phyloP scores from a whole-genome alignment of 2,329 filamentous ascomycete genomes.

The Colletotrichum eleusines region DNA sequence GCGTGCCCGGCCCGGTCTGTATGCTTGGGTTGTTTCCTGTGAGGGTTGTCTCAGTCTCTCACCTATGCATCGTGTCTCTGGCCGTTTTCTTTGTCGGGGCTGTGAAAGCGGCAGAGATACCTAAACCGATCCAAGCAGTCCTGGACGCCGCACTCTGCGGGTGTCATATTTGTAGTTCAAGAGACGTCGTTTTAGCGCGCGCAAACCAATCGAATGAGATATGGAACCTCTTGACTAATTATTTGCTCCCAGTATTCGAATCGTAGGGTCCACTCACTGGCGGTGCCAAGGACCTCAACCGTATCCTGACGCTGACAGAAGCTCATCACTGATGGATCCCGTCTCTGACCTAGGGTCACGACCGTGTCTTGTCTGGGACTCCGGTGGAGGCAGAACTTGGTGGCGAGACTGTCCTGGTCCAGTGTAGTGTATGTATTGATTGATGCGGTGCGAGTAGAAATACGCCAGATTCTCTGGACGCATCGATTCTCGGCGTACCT shows the following conservation, averaged over 20 bases:
- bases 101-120: constrained; percentile 3
- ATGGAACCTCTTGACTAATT: too few relatives aligned
- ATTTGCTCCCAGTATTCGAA: neutral
- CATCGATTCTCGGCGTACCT: neutral
- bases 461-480: neutral
- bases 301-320: neutral
- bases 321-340: neutral
- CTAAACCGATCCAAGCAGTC: neutral
- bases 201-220: neutral
- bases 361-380: neutral
- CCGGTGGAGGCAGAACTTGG: constrained; percentile 15
- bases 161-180: neutral
- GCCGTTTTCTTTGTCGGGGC: neutral
- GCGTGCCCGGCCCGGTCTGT: constrained; percentile 19
- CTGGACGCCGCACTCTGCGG: neutral
- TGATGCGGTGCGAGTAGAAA: neutral
- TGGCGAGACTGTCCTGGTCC: too few relatives aligned
- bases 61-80: constrained; percentile 8
- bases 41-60: constrained; percentile 1
- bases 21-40: neutral
- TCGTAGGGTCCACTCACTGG: neutral
- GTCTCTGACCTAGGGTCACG: neutral
- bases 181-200: neutral
- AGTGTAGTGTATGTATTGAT: too few relatives aligned
- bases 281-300: neutral